These are phyloP conservation scores for Iberis pinnata DNA, from an alignment of 345 rosid genomes.

Conservation along the genomic window DNA sequence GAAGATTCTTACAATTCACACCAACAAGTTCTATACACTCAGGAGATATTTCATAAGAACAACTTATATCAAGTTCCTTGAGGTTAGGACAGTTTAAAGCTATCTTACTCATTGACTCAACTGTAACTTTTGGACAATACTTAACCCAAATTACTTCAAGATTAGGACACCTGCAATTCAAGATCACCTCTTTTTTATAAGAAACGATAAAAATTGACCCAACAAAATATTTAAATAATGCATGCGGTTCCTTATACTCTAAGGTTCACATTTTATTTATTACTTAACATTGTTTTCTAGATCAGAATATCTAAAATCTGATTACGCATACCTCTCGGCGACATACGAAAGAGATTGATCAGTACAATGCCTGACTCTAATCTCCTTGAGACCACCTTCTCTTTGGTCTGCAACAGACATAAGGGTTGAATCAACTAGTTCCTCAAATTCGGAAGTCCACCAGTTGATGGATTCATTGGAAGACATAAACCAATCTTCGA, in stretches of 20 bases:
- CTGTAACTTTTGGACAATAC: too few relatives aligned
- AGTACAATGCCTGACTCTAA: conserved; percentile 63
- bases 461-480: conserved; percentile 31
- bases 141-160: conserved; percentile 46
- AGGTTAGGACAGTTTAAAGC: conserved; percentile 49
- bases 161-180: conserved; percentile 40
- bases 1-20: conserved; percentile 46
- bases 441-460: conserved; percentile 59
- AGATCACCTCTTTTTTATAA: too few relatives aligned
- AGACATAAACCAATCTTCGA: conserved; percentile 41
- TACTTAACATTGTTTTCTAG: too few relatives aligned
- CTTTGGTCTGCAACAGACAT: conserved; percentile 45
- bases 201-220: too few relatives aligned
- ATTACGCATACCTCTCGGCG: conserved; percentile 53
- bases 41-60: too few relatives aligned
- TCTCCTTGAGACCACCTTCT: conserved; percentile 36
- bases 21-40: conserved; percentile 33
- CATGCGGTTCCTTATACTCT: too few relatives aligned
- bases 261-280: too few relatives aligned
- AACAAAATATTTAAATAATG: too few relatives aligned
- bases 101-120: too few relatives aligned
- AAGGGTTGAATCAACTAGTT: conserved; percentile 50
- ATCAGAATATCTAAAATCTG: too few relatives aligned
- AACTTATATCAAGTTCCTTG: conserved; percentile 30
- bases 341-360: conserved; percentile 43